Conservation (phyloP, 768 basidiomycete genomes). For the Kwoniella mangroviensis region DNA sequence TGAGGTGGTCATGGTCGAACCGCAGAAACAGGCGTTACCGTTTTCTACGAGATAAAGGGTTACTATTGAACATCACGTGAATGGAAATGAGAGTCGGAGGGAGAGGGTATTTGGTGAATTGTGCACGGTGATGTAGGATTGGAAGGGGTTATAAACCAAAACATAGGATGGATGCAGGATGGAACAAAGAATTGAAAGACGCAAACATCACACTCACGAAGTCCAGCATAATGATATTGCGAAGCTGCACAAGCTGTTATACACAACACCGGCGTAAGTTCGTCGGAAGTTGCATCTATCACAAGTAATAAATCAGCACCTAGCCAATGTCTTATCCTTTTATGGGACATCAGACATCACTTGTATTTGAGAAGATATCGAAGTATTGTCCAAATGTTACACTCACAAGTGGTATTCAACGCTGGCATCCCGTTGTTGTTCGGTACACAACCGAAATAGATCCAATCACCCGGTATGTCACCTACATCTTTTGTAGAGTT, state of each 20-base stretch:
- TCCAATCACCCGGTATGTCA: conserved; percentile 1
- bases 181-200: no score
- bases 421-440: conserved; percentile 8
- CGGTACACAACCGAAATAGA: conserved; percentile 9
- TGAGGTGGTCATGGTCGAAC: conserved; percentile 3
- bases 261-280: conserved; percentile 8
- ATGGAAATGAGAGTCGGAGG: neutral
- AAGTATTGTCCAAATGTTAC: neutral
- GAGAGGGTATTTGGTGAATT: neutral
- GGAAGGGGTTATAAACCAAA: no score
- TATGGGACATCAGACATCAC: neutral
- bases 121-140: neutral
- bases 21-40: conserved; percentile 15
- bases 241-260: conserved; percentile 8
- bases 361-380: neutral
- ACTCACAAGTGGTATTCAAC: conserved; percentile 17
- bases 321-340: neutral
- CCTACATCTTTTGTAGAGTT: neutral
- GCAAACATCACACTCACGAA: neutral
- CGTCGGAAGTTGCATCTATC: conserved; percentile 15
- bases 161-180: no score
- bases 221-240: conserved; percentile 12
- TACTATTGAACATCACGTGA: neutral
- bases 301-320: neutral
- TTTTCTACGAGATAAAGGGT: neutral